Base-by-base conservation (phyloP, 2,329 filamentous ascomycete genomes). In the Byssothecium circinans region DNA sequence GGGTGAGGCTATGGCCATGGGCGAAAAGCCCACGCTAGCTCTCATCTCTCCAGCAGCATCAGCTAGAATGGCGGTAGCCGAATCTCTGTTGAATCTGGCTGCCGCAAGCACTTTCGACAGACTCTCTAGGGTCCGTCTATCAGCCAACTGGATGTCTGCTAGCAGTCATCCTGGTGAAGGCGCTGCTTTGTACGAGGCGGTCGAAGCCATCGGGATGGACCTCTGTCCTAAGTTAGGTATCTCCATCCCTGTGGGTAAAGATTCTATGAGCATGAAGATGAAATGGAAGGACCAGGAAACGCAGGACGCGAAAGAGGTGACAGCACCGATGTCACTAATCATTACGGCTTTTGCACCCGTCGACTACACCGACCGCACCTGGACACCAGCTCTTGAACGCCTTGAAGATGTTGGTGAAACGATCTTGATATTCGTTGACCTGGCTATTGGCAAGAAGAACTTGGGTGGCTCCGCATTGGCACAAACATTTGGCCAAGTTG, bases 71-170 rank as follows among this genome's bases (percentile, higher is more conserved):
- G 91, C 94, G 2, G 91, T 99, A 49, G 91, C 87, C 1, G 94
- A 99, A 74, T 90, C 88, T 50, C 78, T 99, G 50, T 85, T 96
- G 82, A 99, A 99, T 71, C 78, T 99, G 49, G 91, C 89, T 30
- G 94, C 94, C 45, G 89, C 86, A 17, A 80, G 88, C 67, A 74
- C 87, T 18, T 81, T 86, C 46, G 88, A 87, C 37, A 84, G 88
- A 45, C 76, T 97, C 42, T 82, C 82, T 50, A 85, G 89, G 35
- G 85, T 97, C 52, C 87, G 92, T 68, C 81, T 97, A 8, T 96
- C 91, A 2, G 92, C 92, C 41, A 97, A 99, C 75, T 99, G 92
- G 92, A 97, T 97, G 94, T 91, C 91, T 2, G 92, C 92, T n/a
- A 89, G 91, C 51, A 91, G 85, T 66, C 91, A 96, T 69, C 86